phyloP scores from a whole-genome alignment of 1,284 basidiomycete genomes.

The Mixia osmundae region DNA sequence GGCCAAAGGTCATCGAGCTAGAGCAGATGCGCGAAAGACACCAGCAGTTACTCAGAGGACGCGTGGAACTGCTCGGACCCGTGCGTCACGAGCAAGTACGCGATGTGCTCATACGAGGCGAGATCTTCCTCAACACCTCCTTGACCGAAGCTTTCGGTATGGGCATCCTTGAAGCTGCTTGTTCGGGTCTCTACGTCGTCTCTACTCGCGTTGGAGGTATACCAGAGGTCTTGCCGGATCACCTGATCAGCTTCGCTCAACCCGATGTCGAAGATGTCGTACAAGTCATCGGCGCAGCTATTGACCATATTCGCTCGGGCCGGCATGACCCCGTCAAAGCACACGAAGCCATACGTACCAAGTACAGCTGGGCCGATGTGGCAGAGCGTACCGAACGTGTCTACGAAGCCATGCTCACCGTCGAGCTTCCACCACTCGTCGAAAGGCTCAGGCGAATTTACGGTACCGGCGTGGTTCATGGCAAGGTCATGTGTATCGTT shows the following conservation, averaged over 20 bases:
- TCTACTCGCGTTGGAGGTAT: conserved; percentile 85
- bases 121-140: conserved; percentile 86
- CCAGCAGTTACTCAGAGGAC: conserved; percentile 46
- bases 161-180: conserved; percentile 85
- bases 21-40: conserved; percentile 88
- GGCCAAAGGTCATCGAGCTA: conserved; percentile 82
- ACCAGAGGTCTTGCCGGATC: conserved; percentile 75
- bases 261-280: conserved; percentile 77
- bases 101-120: conserved; percentile 53
- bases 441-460: conserved; percentile 43
- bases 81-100: conserved; percentile 59
- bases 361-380: conserved; percentile 77
- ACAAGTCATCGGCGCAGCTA: conserved; percentile 54
- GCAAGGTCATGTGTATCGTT: conserved; percentile 26
- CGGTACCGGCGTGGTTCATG: conserved; percentile 24
- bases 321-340: conserved; percentile 53
- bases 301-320: conserved; percentile 40
- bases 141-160: conserved; percentile 95
- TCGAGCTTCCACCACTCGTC: conserved; percentile 37
- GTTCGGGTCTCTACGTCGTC: conserved; percentile 80
- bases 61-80: conserved; percentile 65
- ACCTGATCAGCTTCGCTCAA: conserved; percentile 81
- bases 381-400: conserved; percentile 58
- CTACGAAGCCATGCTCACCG: conserved; percentile 42
- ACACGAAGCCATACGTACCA: conserved; percentile 47